Evolutionary conservation across 1,284 basidiomycete species (phyloP), one percentile per base, ranked within the genome.

Genomic region (Austropuccinia psidii): DNA sequence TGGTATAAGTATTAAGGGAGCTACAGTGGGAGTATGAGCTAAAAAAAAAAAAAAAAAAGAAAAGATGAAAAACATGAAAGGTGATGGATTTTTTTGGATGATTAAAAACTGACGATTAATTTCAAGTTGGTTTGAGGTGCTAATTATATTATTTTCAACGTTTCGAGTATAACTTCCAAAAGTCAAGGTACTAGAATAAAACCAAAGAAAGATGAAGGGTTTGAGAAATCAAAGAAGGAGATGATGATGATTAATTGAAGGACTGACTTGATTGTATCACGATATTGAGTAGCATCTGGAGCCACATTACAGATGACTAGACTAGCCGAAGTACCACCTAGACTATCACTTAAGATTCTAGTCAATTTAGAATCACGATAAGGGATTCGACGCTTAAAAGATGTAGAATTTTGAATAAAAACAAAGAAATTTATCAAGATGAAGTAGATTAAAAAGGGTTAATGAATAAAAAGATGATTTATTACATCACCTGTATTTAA

Each of bases 361-460:
- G 90, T 91, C 35, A 91, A 83, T 78, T 91, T 90, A 0, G 89
- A 89, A 79, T 91, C 89, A 58, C 90, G 86, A 78, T 92, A 92
- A 0, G 90, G 90, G 75, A 91, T 89, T 33, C 67, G 67, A 49
- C 43, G 43, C 67, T 70, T 31, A 27, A 17, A 21, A 15, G 31
- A 8, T 24, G n/a, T 6, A 54, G 4, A 15, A 54, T 15, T 29
- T 11, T 39, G 37, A 17, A 45, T 37, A 45, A 41, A 62, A 45
- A 27, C 13, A 45, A 43, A 27, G 24, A 13, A 62, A 50, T n/a
- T n/a, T n/a, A n/a, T n/a, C n/a, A n/a, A n/a, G n/a, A n/a, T n/a
- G n/a, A n/a, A n/a, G n/a, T 27, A 27, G 21, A 43, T 45, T 13
- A 64, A 21, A 64, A 64, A 64, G 41, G 15, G 19, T 35, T 9